Conservation (phyloP, 495 filamentous ascomycete genomes). For the Massariosphaeria phaeospora region DNA sequence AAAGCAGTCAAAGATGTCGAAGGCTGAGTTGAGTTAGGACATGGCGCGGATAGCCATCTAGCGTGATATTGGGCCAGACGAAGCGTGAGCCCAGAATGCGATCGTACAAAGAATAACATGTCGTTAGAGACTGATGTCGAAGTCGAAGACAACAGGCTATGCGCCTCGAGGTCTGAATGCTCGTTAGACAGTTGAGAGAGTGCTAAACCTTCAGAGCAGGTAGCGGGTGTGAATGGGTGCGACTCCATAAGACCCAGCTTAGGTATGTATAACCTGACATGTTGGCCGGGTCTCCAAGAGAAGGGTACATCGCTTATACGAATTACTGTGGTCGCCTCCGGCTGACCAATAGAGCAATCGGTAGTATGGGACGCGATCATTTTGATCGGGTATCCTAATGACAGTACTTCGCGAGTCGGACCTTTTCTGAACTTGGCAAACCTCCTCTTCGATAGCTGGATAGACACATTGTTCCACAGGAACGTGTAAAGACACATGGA, state of each 20-base stretch:
- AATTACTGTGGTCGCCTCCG: background rate
- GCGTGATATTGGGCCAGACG: conserved; percentile 3
- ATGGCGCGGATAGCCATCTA: conserved; percentile 12
- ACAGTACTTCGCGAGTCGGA: background rate
- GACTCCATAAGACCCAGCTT: conserved; percentile 25
- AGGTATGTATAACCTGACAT: conserved; percentile 29
- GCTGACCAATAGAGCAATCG: background rate
- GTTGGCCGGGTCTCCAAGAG: conserved; percentile 34
- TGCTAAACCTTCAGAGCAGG: background rate
- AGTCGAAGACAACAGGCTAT: background rate
- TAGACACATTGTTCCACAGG: conserved; percentile 16
- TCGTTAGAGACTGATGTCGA: background rate
- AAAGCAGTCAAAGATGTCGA: conserved; percentile 9
- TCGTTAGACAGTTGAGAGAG: background rate
- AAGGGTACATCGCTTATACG: conserved; percentile 22
- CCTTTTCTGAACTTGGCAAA: background rate
- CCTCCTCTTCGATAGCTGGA: background rate
- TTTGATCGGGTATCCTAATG: conserved; percentile 8
- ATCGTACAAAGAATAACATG: conserved; percentile 9
- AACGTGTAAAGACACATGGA: conserved; percentile 8
- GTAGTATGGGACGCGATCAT: conserved; percentile 4
- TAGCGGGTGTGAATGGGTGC: conserved; percentile 35
- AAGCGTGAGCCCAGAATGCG: conserved; percentile 10
- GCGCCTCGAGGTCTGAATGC: conserved; percentile 5
- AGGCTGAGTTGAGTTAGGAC: conserved; percentile 12